These are phyloP conservation scores for thale cress (Arabidopsis thaliana) DNA, from an alignment of 345 rosid species.

Conservation along the genomic window DNA sequence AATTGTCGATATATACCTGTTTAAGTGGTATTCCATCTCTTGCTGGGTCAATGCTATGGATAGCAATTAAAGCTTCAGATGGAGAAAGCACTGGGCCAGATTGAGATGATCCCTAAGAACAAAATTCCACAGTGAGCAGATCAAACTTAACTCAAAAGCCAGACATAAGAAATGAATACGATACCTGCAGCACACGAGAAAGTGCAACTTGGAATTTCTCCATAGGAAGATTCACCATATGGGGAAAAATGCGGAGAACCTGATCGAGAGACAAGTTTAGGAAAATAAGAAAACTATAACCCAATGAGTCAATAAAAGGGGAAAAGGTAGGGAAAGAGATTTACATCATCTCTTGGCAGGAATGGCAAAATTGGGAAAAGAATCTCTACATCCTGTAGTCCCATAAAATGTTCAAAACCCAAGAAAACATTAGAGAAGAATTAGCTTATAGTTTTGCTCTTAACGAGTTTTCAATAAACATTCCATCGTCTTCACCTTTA, in stretches of 20 bases:
- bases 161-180: constrained; percentile 15
- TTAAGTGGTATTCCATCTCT: constrained; percentile 91
- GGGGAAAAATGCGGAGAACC: constrained; percentile 74
- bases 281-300: constrained; percentile 16
- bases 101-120: constrained; percentile 72
- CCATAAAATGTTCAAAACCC: constrained; percentile 42
- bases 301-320: constrained; percentile 16
- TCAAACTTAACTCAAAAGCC: constrained; percentile 23
- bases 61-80: constrained; percentile 82
- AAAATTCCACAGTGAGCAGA: constrained; percentile 31
- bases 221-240: constrained; percentile 75
- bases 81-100: constrained; percentile 75
- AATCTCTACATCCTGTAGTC: constrained; percentile 85
- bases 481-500: constrained; percentile 64
- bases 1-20: constrained; percentile 56
- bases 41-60: constrained; percentile 91
- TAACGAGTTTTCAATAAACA: constrained; percentile 19
- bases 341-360: constrained; percentile 87
- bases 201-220: constrained; percentile 89
- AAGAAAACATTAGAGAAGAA: constrained; percentile 5
- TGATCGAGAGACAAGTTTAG: constrained; percentile 40
- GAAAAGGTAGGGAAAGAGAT: constrained; percentile 21
- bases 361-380: constrained; percentile 84
- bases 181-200: constrained; percentile 78
- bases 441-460: constrained; percentile 2